Conservation (phyloP, 257 asterid species). For the Eustoma russellianum region DNA sequence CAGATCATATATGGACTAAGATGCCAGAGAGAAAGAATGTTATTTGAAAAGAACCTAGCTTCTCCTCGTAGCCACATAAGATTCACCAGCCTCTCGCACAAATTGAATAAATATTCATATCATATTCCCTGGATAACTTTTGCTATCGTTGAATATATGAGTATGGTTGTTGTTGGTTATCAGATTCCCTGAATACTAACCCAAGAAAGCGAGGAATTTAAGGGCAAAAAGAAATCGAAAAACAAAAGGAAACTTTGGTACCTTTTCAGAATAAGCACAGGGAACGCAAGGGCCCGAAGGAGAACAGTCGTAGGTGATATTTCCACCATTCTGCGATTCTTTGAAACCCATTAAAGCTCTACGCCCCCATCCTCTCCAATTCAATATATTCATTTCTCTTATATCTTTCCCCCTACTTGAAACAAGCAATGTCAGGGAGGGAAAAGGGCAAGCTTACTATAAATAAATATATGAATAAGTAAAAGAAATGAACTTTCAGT, state of each 20-base stretch:
- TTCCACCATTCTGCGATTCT: conserved; percentile 83
- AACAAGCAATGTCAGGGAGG: background rate
- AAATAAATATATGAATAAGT: background rate
- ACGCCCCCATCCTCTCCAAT: conserved; percentile 13
- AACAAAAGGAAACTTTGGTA: background rate
- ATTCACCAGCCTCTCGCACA: background rate
- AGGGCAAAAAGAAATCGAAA: background rate
- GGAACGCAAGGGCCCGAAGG: conserved; percentile 97
- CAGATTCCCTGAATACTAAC: background rate
- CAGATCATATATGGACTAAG: too few relatives aligned
- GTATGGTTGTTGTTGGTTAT: too few relatives aligned
- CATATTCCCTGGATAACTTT: too few relatives aligned
- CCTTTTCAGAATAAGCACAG: conserved; percentile 89
- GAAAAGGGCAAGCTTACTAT: background rate
- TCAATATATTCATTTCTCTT: background rate
- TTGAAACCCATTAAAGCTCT: conserved; percentile 59
- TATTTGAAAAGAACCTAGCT: too few relatives aligned
- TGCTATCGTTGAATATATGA: too few relatives aligned
- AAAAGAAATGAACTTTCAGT: background rate
- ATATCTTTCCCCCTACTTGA: conserved; percentile 15
- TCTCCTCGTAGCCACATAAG: too few relatives aligned
- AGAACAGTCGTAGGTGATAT: conserved; percentile 75
- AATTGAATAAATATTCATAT: background rate
- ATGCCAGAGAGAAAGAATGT: too few relatives aligned
- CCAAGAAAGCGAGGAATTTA: background rate